A percentile compares a stretch with the other conserved stretches of the same genome.
Conservation (phyloP, 2,329 filamentous ascomycete genomes). For the Botrytis deweyae region DNA sequence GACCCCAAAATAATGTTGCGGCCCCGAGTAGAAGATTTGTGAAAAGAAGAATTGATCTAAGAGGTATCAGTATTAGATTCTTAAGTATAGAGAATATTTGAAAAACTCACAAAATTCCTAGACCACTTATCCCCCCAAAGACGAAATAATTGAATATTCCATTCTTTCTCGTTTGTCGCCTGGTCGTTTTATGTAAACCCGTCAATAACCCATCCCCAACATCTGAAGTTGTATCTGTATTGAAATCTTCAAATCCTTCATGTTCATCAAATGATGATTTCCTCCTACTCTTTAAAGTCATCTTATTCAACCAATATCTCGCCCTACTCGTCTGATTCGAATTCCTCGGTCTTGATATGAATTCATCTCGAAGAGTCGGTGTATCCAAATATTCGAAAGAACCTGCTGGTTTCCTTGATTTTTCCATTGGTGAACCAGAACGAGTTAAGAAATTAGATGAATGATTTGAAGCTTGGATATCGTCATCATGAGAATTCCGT, state of each 20-base stretch:
- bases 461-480: not conserved
- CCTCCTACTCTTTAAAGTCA: slow-evolving; percentile 4
- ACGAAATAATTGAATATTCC: slow-evolving; percentile 38
- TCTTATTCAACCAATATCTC: slow-evolving; percentile 20
- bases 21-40: slow-evolving; percentile 40
- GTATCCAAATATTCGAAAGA: slow-evolving; percentile 25
- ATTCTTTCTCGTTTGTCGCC: slow-evolving; percentile 24
- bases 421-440: slow-evolving; percentile 11
- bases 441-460: not conserved
- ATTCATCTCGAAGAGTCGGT: slow-evolving; percentile 24
- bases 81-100: not conserved
- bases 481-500: not conserved
- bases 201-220: slow-evolving; percentile 22
- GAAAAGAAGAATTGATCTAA: slow-evolving; percentile 40
- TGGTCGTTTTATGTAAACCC: slow-evolving; percentile 17
- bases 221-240: not conserved
- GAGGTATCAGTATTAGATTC: not conserved
- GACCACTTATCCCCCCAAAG: slow-evolving; percentile 42
- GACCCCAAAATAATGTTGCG: slow-evolving; percentile 37
- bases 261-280: slow-evolving; percentile 12
- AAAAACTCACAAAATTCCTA: slow-evolving; percentile 41
- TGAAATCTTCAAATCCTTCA: not conserved
- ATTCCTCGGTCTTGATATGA: slow-evolving; percentile 17
- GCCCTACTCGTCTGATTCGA: slow-evolving; percentile 21
- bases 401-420: not conserved